Percentiles rank a stretch among this genome's conserved stretches.
Conservation (phyloP, 805 yeast genomes). For the Candida cerambycidarum region DNA sequence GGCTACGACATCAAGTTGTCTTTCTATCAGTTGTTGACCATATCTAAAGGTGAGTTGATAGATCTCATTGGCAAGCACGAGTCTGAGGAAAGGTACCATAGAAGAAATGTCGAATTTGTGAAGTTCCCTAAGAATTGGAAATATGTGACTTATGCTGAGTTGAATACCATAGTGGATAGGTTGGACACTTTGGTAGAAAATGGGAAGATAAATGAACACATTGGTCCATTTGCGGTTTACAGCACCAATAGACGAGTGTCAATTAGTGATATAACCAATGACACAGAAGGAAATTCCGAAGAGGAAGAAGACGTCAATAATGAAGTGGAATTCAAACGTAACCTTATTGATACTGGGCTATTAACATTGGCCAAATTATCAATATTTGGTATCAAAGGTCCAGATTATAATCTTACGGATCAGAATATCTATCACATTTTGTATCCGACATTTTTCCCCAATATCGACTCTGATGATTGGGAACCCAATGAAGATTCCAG, state of each 20-base stretch:
- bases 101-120: conserved; percentile 48
- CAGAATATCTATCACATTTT: conserved; percentile 45
- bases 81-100: conserved; percentile 34
- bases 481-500: conserved; percentile 21
- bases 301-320: neutral
- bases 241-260: neutral
- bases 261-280: neutral
- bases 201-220: conserved; percentile 9
- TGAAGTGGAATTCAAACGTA: conserved; percentile 6
- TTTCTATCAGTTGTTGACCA: conserved; percentile 44
- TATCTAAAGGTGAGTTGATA: conserved; percentile 19
- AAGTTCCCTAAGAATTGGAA: conserved; percentile 33
- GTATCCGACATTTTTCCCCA: conserved; percentile 45
- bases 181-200: conserved; percentile 22
- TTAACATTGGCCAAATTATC: conserved; percentile 39
- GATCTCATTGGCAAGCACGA: conserved; percentile 20
- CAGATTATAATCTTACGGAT: conserved; percentile 34
- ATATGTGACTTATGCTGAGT: conserved; percentile 39
- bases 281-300: neutral
- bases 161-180: conserved; percentile 37
- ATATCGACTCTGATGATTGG: conserved; percentile 44
- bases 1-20: conserved; percentile 52
- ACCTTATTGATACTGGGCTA: conserved; percentile 36
- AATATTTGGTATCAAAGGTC: conserved; percentile 42
- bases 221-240: conserved; percentile 28